Conservation (phyloP, 2,329 filamentous ascomycete species). For the Aspergillus amoenus region DNA sequence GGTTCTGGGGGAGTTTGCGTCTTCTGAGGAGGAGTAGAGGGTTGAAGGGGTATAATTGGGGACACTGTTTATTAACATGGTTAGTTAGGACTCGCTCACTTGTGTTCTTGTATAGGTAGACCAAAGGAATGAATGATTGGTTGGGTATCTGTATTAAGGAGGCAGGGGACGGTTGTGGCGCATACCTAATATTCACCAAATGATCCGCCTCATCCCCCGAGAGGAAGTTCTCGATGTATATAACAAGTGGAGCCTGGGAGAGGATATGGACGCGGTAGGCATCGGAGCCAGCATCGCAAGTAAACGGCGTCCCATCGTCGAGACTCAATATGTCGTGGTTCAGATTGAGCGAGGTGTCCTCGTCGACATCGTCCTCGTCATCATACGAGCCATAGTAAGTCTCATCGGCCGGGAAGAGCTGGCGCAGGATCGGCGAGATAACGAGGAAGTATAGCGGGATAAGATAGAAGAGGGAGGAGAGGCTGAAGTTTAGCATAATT, state of each 20-base stretch:
- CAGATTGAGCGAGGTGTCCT: constrained; percentile 14
- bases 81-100: background rate
- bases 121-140: too few species aligned
- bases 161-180: background rate
- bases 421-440: constrained; percentile 32
- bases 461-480: constrained; percentile 37
- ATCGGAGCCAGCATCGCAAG: constrained; percentile 23
- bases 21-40: constrained; percentile 41
- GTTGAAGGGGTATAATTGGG: constrained; percentile 52
- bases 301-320: constrained; percentile 29
- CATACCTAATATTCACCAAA: constrained; percentile 54
- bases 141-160: background rate
- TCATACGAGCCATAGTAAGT: constrained; percentile 13
- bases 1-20: constrained; percentile 46
- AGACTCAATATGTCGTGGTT: constrained; percentile 33
- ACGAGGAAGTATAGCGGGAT: constrained; percentile 39
- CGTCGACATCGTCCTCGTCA: background rate
- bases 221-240: constrained; percentile 60
- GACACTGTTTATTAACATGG: constrained; percentile 27
- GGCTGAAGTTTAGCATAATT: constrained; percentile 16
- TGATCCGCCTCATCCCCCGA: constrained; percentile 49
- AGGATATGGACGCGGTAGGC: constrained; percentile 49
- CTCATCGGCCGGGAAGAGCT: constrained; percentile 22
- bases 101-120: too few species aligned
- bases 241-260: constrained; percentile 53